Evolutionary conservation across 441 rosid genomes (phyloP).

Genomic region (Syzygium syzygioides): DNA sequence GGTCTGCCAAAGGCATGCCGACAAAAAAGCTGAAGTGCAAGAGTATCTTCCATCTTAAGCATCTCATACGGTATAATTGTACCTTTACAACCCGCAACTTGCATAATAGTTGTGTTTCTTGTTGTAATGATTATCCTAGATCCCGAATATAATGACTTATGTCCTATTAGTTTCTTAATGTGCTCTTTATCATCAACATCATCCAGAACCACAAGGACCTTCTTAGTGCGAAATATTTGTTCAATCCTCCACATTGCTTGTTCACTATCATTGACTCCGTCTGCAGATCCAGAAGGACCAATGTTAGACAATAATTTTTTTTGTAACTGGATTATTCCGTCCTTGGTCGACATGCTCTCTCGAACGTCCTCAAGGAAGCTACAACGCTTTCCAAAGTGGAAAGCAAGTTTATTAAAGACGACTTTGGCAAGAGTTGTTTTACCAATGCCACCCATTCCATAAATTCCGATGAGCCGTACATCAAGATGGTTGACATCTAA

Average conservation of each 20-base stretch:
- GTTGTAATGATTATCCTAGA: background rate
- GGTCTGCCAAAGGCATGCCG: rapidly evolving
- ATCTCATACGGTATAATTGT: rapidly evolving
- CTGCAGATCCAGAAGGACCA: rapidly evolving
- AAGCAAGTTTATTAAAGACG: rapidly evolving
- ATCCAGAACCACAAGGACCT: background rate
- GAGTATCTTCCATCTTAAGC: background rate
- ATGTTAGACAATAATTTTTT: background rate
- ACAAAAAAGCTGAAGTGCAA: background rate
- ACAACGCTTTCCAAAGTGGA: background rate
- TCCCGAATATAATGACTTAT: background rate
- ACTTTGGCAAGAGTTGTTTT: background rate
- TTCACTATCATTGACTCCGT: rapidly evolving
- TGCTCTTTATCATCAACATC: background rate
- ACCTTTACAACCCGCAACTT: rapidly evolving
- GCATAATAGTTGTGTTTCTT: rapidly evolving
- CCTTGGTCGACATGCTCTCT: rapidly evolving
- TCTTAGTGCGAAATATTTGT: rapidly evolving
- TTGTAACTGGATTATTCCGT: background rate
- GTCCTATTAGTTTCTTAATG: background rate
- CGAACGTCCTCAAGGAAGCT: rapidly evolving
- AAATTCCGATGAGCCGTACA: background rate
- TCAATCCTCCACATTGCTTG: background rate
- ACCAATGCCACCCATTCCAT: background rate
- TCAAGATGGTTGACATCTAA: background rate